Base-by-base conservation (phyloP, 1,139 yeast species). In the Candida pseudocylindracea region DNA sequence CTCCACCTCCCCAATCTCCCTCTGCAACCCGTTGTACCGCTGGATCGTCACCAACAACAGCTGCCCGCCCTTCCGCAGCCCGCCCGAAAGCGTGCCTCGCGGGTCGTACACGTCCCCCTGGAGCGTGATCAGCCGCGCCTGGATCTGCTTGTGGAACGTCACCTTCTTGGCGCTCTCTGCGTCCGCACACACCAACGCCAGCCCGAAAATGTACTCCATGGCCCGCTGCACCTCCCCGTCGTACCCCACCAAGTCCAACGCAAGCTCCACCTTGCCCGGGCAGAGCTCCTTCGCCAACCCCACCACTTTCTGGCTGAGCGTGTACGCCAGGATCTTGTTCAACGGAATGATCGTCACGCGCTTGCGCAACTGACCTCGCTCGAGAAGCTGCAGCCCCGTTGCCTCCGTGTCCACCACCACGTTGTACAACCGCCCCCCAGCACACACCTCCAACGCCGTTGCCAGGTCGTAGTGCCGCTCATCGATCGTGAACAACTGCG, bases 71-170 rank as follows among this genome's bases (percentile, higher is more conserved):
- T 62, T 69, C 41, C 88, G 64, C 15, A 92, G 73, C n/a, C 98
- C 98, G 34, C 99, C 99, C 1, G 95, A 79, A 29, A 91, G 57
- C 15, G 93, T 81, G 10, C 99, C 99, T 42, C 76, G 83, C 0
- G 98, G 98, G 47, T 91, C 98, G 52, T 85, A 91, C 9, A 75
- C 66, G 51, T 88, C 98, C 32, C 98, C 99, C 34, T 85, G 91
- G 30, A 79, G 50, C 0, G 99, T 91, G 10, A 91, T 85, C n/a
- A 93, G 75, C 44, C 88, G 70, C 1, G 85, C 62, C 39, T 80
- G 63, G 10, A 88, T 71, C 36, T 68, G 62, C 1, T 88, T 91
- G 48, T 85, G 72, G 50, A 85, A 91, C 0, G 98, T 83, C 4
- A 88, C 76, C 32, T 62, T 57, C 43, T 85, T 78, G 1, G 98